phyloP scores from a whole-genome alignment of 768 basidiomycete species.

The Butyriboletus loyo region DNA sequence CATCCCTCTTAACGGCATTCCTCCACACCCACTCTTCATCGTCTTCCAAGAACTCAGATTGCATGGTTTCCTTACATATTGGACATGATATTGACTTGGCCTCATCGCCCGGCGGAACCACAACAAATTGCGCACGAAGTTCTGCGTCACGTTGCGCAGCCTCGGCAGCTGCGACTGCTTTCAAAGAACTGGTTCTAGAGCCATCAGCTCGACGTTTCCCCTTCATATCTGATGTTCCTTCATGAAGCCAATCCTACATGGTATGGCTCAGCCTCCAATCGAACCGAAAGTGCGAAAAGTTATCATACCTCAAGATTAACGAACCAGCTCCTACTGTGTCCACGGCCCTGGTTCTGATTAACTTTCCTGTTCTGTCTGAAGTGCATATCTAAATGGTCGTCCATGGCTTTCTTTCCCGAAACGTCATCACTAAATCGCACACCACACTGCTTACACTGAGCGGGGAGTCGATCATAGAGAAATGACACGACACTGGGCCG shows the following conservation, averaged over 20 bases:
- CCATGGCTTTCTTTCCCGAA: conserved; percentile 70
- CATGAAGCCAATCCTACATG: conserved; percentile 83
- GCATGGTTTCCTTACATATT: conserved; percentile 92
- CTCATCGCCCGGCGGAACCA: conserved; percentile 88
- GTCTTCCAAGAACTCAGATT: conserved; percentile 90
- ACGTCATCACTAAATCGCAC: conserved; percentile 75
- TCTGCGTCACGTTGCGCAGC: conserved; percentile 73
- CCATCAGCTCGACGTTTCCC: conserved; percentile 67
- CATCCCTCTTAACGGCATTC: conserved; percentile 84
- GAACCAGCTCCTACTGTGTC: conserved; percentile 90
- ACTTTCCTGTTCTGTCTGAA: conserved; percentile 90
- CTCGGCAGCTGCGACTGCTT: conserved; percentile 59
- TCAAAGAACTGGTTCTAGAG: conserved; percentile 48
- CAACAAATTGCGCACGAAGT: conserved; percentile 73
- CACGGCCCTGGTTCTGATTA: conserved; percentile 73
- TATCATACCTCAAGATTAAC: conserved; percentile 70
- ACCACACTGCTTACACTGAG: conserved; percentile 93
- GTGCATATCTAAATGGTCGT: conserved; percentile 94
- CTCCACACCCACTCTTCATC: conserved; percentile 99
- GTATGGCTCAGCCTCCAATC: conserved; percentile 10
- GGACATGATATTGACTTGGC: conserved; percentile 84
- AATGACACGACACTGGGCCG: conserved; percentile 61
- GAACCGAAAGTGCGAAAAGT: neutral
- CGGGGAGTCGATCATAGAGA: conserved; percentile 69
- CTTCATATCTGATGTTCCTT: conserved; percentile 55